Evolutionary conservation across 139 green algal species (phyloP).

Genomic region (Picochlorum costavermella): DNA sequence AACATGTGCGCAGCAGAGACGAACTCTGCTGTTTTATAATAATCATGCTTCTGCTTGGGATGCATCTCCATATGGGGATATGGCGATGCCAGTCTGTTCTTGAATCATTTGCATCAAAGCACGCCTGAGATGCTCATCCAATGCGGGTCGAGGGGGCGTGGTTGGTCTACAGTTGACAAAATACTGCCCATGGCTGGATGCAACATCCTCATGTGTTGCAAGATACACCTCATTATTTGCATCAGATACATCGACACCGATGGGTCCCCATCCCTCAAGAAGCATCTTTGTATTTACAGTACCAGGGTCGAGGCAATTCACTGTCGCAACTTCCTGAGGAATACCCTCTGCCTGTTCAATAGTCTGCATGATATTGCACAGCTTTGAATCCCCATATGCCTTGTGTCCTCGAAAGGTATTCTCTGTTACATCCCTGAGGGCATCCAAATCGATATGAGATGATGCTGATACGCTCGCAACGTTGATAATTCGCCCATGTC

Average conservation of each 20-base stretch:
- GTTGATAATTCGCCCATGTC: constrained; percentile 46
- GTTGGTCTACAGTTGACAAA: constrained; percentile 27
- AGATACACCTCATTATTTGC: constrained; percentile 46
- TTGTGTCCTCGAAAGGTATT: constrained; percentile 28
- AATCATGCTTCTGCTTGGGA: too few relatives aligned
- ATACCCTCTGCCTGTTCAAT: constrained; percentile 34
- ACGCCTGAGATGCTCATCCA: too few relatives aligned
- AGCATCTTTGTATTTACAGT: constrained; percentile 74
- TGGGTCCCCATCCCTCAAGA: constrained; percentile 45
- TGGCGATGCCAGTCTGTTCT: too few relatives aligned
- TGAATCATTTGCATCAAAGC: too few relatives aligned
- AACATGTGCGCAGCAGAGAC: too few relatives aligned
- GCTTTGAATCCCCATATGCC: constrained; percentile 56
- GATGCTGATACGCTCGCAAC: constrained; percentile 49
- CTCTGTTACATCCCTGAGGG: constrained; percentile 45
- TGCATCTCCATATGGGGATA: too few relatives aligned
- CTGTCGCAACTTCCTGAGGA: neutral
- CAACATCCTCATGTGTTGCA: constrained; percentile 22
- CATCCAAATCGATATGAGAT: constrained; percentile 49
- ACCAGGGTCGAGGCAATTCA: constrained; percentile 41
- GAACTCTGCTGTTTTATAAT: too few relatives aligned
- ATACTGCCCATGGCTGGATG: constrained; percentile 33
- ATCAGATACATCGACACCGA: constrained; percentile 44
- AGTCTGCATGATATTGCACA: constrained; percentile 46
- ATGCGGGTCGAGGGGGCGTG: neutral